Evolutionary conservation across 169 alveolate species (phyloP), one percentile per base, ranked within the genome.

Genomic region (Plasmodium falciparum): DNA sequence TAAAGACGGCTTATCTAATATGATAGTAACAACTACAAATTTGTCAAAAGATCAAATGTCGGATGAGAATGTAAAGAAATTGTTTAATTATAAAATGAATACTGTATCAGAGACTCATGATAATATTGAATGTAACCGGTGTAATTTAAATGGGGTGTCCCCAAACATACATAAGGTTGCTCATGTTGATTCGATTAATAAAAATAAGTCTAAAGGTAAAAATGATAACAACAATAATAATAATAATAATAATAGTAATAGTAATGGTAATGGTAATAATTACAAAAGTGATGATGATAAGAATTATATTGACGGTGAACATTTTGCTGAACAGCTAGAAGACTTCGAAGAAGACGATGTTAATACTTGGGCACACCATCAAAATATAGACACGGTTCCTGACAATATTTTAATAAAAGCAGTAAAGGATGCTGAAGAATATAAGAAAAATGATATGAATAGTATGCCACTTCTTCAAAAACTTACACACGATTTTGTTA

Each of bases 101-200:
- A 92, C 96, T 0, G 47, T 95, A 24, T 95, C 97, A 58, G 97
- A 95, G 65, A 95, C 97, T 4, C 97, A 95, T 67, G 97, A 95
- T 69, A 89, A 94, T 73, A 83, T 95, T 15, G 94, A 91, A 56
- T 95, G 97, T 70, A 90, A 61, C 50, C 86, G 97, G 12, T 95
- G 97, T 70, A 74, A 39, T 49, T 33, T 33, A 5, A 33, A 33
- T 4, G 45, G 45, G 8, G 9, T 6, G 0, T 33, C 7, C 7
- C 45, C 45, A 5, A 33, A 6, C 45, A 33, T 33, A 3, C 45
- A 33, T 33, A 33, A 6, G 8, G 7, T 6, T 33, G 0, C 45
- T 33, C 9, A 33, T 1, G 45, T 33, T 33, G 45, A 33, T 33
- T 4, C 45, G 45, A 33, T 33, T 3, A 33, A 33, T 4, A 33